phyloP scores from a whole-genome alignment of 2,329 filamentous ascomycete genomes.

The Beauveria scarabaeidicola region DNA sequence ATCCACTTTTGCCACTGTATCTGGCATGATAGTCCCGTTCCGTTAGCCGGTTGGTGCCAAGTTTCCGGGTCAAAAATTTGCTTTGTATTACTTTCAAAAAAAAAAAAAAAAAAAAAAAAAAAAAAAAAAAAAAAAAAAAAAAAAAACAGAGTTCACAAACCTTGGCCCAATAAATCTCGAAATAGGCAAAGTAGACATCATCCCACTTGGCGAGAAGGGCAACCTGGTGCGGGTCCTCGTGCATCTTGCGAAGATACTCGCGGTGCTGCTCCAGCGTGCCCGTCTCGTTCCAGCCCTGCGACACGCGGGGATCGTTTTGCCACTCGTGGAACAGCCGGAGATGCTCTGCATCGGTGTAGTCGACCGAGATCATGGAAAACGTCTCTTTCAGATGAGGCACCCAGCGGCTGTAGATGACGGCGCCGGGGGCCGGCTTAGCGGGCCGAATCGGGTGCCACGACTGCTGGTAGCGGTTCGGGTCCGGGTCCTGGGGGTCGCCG shows the following conservation, averaged over 20 bases:
- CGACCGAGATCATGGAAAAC: conserved; percentile 68
- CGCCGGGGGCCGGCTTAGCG: conserved; percentile 61
- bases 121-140: too few relatives aligned
- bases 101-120: too few relatives aligned
- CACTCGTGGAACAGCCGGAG: conserved; percentile 65
- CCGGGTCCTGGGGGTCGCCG: conserved; percentile 32
- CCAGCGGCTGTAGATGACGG: conserved; percentile 68
- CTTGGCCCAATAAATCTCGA: conserved; percentile 70
- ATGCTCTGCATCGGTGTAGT: conserved; percentile 56
- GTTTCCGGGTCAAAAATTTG: too few relatives aligned
- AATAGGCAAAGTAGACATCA: conserved; percentile 64
- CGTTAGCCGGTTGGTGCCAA: too few relatives aligned
- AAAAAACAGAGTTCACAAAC: conserved; percentile 22
- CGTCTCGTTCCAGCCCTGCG: conserved; percentile 71
- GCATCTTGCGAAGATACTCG: conserved; percentile 59
- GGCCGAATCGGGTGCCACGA: conserved; percentile 63
- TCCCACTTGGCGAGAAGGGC: conserved; percentile 65
- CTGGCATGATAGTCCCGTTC: too few relatives aligned
- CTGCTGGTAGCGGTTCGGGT: conserved; percentile 36
- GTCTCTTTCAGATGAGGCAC: conserved; percentile 67
- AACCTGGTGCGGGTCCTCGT: conserved; percentile 64
- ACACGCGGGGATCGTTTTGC: conserved; percentile 78
- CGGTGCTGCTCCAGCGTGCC: conserved; percentile 67
- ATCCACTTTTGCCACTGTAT: too few relatives aligned
- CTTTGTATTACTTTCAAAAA: too few relatives aligned